These are phyloP conservation scores for Krasilnikovozyma curviuscula DNA, from an alignment of 768 basidiomycete species.

Conservation along the genomic window DNA sequence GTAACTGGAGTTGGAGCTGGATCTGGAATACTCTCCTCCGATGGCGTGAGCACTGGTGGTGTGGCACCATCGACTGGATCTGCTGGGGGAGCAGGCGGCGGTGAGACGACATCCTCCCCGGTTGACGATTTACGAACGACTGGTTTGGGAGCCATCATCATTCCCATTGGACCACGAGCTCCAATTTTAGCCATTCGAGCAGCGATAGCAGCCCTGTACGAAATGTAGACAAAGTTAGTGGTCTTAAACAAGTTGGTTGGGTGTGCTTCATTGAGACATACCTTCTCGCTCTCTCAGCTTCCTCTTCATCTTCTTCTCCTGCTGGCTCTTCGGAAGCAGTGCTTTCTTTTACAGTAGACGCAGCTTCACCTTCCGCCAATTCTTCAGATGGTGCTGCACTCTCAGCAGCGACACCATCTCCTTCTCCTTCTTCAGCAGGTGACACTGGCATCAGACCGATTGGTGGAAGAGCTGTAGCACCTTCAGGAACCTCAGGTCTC, in stretches of 20 bases:
- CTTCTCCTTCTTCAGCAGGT: slow-evolving; percentile 7
- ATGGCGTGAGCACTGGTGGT: neutral
- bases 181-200: slow-evolving; percentile 86
- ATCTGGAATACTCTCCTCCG: neutral
- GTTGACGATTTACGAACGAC: slow-evolving; percentile 34
- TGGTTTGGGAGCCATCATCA: slow-evolving; percentile 44
- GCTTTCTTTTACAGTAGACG: neutral
- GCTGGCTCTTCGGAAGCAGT: slow-evolving; percentile 15
- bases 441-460: neutral
- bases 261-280: slow-evolving; percentile 17
- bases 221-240: slow-evolving; percentile 45
- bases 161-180: slow-evolving; percentile 33
- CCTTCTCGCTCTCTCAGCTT: slow-evolving; percentile 12
- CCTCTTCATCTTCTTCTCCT: slow-evolving; percentile 16
- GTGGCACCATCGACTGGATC: neutral
- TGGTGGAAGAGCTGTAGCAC: slow-evolving; percentile 22
- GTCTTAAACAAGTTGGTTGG: slow-evolving; percentile 34
- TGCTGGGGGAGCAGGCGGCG: neutral
- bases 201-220: slow-evolving; percentile 54
- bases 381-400: neutral
- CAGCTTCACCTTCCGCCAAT: neutral
- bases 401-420: slow-evolving; percentile 5
- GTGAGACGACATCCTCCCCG: neutral
- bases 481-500: slow-evolving; percentile 35
- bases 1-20: neutral